These are phyloP conservation scores for Arbutus unedo DNA, from an alignment of 148 eudicot genomes.

Conservation along the genomic window DNA sequence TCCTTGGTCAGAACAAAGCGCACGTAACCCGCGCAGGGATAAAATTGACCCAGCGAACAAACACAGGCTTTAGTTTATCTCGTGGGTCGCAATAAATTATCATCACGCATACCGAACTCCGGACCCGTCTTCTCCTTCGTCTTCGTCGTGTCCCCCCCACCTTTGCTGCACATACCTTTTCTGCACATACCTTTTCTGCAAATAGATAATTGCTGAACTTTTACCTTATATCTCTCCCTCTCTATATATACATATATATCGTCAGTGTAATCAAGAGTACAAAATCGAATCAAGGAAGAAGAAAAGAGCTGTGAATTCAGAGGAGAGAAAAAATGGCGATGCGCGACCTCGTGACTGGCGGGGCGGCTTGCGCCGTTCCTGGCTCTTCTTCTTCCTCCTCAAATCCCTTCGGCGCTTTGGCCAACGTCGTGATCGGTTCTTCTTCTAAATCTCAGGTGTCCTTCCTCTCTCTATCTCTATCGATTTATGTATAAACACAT, in stretches of 20 bases:
- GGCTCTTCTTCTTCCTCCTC: constrained; percentile 71
- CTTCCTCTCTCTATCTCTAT: background rate
- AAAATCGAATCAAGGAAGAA: background rate
- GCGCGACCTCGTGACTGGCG: constrained; percentile 77
- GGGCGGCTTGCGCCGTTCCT: constrained; percentile 59
- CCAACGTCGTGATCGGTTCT: constrained; percentile 70
- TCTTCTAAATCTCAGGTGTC: constrained; percentile 77
- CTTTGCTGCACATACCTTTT: background rate
- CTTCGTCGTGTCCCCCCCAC: background rate
- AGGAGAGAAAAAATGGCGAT: constrained; percentile 52
- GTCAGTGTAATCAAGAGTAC: background rate
- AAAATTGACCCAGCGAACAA: background rate
- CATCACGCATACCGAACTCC: background rate
- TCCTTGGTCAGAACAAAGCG: background rate
- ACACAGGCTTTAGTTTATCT: background rate
- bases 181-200: background rate
- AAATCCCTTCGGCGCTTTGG: constrained; percentile 75
- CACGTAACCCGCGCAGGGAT: constrained; percentile 12
- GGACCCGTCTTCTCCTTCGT: background rate
- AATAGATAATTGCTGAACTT: background rate
- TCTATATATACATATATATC: background rate
- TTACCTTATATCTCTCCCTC: background rate
- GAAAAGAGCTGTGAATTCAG: constrained; percentile 5
- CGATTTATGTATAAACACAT: background rate
- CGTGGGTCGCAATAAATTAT: background rate